Base-by-base conservation (phyloP, 139 green algal species). In the Medakamo hakoo region DNA sequence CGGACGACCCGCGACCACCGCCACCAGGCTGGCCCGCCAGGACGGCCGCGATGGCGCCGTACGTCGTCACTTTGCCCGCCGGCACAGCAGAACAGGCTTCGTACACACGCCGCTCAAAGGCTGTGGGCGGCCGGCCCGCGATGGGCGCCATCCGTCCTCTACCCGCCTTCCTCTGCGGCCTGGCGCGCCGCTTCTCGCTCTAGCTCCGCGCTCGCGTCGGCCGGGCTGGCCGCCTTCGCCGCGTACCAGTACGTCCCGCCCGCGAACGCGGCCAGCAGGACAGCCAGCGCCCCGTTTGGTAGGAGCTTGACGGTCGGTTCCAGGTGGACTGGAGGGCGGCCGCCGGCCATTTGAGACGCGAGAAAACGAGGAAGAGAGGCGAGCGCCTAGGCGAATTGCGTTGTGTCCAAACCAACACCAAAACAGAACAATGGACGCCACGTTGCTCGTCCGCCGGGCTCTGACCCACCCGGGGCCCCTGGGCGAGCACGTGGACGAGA, bases 51-150 rank as follows among this genome's bases (percentile, higher is more conserved):
- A 92, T 65, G 0, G 73, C 68, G 19, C 79, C 80, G 29, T 92
- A 92, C 0, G 85, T 91, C 5, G 70, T 70, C 2, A 90, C 85
- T 55, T 79, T 84, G 55, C 85, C 84, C 2, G 67, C 49, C 0
- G 84, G 84, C 25, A 92, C 84, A 22, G 31, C 55, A 49, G 71
- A 78, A 66, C 80, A 87, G 3, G 78, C 59, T 27, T 60, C 60
- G 49, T 87, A 84, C 21, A 90, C 57, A 4, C 75, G 65, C 25
- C 59, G 4, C 64, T 89, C 73, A 65, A 84, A 89, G 0, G 57
- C 63, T 0, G 80, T 88, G 4, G 76, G 69, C 9, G 65, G 57
- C 0, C 72, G 63, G 30, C 9, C 40, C 9, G 40, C 9, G 40
- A 21, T 9, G 16, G 16, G 9, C 40, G 16, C 16, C 9, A 52